A percentile compares a stretch with the other conserved stretches of the same genome.
These are phyloP conservation scores for Mortierella sp. DNA, from an alignment of 371 early-diverging fungal species.

Conservation along the genomic window DNA sequence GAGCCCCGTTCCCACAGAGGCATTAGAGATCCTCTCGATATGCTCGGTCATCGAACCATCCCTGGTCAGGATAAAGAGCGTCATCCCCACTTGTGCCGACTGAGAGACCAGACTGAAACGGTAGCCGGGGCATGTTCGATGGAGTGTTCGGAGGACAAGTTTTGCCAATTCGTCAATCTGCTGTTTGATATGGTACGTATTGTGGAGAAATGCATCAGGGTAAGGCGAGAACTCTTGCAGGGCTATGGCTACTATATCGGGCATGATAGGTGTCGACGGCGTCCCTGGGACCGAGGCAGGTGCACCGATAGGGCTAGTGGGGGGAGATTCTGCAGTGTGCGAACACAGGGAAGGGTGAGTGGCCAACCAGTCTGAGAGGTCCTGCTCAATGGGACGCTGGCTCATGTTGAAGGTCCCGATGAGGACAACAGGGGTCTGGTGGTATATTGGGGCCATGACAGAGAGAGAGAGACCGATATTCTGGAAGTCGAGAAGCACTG, in stretches of 20 bases:
- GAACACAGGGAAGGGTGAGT: conserved; percentile 47
- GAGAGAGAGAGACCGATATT: too few relatives aligned
- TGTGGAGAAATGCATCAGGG: conserved; percentile 54
- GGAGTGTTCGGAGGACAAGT: conserved; percentile 29
- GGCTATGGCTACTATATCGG: conserved; percentile 58
- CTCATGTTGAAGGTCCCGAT: conserved; percentile 55
- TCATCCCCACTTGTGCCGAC: conserved; percentile 48
- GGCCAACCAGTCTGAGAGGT: conserved; percentile 54
- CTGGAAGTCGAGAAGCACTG: too few relatives aligned
- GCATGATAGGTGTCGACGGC: conserved; percentile 37
- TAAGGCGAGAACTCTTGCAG: conserved; percentile 57
- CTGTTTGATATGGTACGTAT: conserved; percentile 18
- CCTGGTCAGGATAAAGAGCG: conserved; percentile 50
- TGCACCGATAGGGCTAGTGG: conserved; percentile 18
- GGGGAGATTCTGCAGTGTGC: conserved; percentile 14
- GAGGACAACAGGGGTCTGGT: conserved; percentile 43
- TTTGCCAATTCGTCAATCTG: conserved; percentile 31
- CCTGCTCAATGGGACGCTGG: conserved; percentile 45
- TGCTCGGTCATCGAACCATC: conserved; percentile 43
- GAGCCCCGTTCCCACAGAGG: conserved; percentile 48
- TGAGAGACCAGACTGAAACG: conserved; percentile 45
- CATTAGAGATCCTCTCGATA: conserved; percentile 32
- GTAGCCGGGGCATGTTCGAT: conserved; percentile 39
- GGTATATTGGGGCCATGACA: conserved; percentile 16
- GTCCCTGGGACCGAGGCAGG: conserved; percentile 1